Conservation (phyloP, 1,139 yeast genomes). For the Yamadazyma buinensis region DNA sequence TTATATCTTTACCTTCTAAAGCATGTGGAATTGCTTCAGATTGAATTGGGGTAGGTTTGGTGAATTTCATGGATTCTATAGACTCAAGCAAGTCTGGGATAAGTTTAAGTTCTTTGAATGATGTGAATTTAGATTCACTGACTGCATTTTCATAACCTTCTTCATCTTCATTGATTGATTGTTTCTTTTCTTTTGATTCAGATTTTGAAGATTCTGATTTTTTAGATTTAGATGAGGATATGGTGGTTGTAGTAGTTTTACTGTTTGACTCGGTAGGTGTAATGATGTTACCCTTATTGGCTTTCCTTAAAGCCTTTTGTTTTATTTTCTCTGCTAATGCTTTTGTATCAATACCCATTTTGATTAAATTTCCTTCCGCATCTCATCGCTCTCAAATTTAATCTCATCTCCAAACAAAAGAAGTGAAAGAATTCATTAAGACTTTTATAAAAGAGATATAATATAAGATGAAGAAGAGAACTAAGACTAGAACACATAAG, state of each 20-base stretch:
- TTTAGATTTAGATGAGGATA: too few species aligned
- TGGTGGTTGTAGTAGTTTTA: neutral
- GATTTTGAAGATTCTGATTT: too few species aligned
- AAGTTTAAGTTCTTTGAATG: slow-evolving; percentile 52
- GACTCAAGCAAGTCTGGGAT: slow-evolving; percentile 84
- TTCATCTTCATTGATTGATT: slow-evolving; percentile 6
- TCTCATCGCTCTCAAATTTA: neutral
- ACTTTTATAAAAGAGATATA: too few species aligned
- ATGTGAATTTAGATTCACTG: slow-evolving; percentile 31
- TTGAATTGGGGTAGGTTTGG: slow-evolving; percentile 87
- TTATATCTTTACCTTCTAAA: slow-evolving; percentile 75
- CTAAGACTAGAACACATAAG: slow-evolving; percentile 84
- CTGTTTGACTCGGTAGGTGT: slow-evolving; percentile 11
- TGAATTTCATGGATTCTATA: slow-evolving; percentile 60
- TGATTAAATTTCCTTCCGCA: neutral
- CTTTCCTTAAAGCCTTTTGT: slow-evolving; percentile 42
- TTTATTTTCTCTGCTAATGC: slow-evolving; percentile 50
- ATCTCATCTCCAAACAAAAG: slow-evolving; percentile 1
- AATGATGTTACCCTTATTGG: slow-evolving; percentile 15
- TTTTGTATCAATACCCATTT: slow-evolving; percentile 11
- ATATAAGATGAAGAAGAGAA: slow-evolving; percentile 29
- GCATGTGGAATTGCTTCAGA: slow-evolving; percentile 91
- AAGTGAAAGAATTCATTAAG: too few species aligned
- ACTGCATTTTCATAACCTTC: slow-evolving; percentile 1
- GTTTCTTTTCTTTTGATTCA: neutral